phyloP scores from a whole-genome alignment of 768 basidiomycete species.

The Filobasidium wieringae region DNA sequence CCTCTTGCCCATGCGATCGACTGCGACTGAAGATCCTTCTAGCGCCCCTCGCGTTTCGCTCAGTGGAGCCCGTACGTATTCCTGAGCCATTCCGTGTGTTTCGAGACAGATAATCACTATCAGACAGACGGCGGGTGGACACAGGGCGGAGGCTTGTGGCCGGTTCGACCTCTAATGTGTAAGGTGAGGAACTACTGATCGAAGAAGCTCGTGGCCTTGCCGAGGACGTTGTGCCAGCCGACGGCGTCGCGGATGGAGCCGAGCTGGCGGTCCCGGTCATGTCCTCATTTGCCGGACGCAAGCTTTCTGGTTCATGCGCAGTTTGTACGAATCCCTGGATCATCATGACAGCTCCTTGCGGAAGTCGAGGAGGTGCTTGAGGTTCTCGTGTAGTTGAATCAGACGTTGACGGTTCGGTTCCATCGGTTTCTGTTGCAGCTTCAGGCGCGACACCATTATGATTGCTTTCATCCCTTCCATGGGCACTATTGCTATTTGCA shows the following conservation, averaged over 20 bases:
- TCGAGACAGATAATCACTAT: background rate
- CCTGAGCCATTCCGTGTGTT: background rate
- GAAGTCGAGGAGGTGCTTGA: background rate
- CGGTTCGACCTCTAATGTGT: too few species aligned
- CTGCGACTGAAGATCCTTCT: background rate
- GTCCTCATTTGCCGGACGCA: background rate
- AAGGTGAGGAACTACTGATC: too few species aligned
- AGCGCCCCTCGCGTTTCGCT: background rate
- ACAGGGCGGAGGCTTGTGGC: background rate
- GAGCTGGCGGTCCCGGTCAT: background rate
- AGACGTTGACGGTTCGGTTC: background rate
- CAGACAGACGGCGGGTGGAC: background rate
- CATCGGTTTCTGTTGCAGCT: background rate
- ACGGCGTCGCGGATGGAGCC: too few species aligned
- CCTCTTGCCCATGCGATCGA: too few species aligned
- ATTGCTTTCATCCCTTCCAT: too few species aligned
- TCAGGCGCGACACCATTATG: too few species aligned
- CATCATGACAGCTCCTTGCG: slow-evolving; percentile 11
- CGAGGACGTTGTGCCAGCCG: too few species aligned
- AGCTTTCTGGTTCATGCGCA: background rate
- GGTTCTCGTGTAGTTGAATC: background rate
- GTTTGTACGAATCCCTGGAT: slow-evolving; percentile 13
- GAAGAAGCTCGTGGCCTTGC: too few species aligned
- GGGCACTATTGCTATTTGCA: background rate
- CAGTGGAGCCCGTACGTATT: background rate